Conservation (phyloP, 371 early-diverging fungal species). For the Saksenaea vasiformis region DNA sequence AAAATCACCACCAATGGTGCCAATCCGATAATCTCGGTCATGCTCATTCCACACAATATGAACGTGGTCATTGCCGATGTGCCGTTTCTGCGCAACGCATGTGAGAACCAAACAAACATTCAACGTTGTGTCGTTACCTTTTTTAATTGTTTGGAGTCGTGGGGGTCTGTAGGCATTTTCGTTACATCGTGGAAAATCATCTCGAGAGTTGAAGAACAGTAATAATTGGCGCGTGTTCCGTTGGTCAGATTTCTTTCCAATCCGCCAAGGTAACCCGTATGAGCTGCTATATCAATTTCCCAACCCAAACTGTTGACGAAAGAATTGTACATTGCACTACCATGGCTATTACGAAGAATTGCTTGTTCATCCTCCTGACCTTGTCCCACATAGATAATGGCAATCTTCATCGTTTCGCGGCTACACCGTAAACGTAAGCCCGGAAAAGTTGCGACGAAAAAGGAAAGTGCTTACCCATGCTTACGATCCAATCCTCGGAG, state of each 20-base stretch:
- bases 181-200: conserved; percentile 93
- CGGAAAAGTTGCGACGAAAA: neutral
- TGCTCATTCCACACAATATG: conserved; percentile 98
- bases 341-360: conserved; percentile 77
- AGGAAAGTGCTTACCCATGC: conserved; percentile 55
- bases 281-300: conserved; percentile 82
- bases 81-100: conserved; percentile 76
- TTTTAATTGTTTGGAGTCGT: conserved; percentile 82
- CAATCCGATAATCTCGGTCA: conserved; percentile 75
- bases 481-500: conserved; percentile 78
- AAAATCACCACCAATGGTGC: conserved; percentile 96
- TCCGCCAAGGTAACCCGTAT: conserved; percentile 88
- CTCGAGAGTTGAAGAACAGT: conserved; percentile 79
- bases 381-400: conserved; percentile 87
- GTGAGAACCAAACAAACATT: neutral
- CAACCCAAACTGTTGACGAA: conserved; percentile 88
- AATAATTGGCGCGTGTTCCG: conserved; percentile 81
- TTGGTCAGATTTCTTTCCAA: conserved; percentile 81
- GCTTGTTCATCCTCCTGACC: conserved; percentile 87
- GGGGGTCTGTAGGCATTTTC: conserved; percentile 82
- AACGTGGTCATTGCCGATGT: conserved; percentile 97
- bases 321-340: conserved; percentile 70
- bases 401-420: conserved; percentile 89
- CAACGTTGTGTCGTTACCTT: conserved; percentile 67
- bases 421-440: conserved; percentile 23